Evolutionary conservation across 2,329 filamentous ascomycete genomes (phyloP).

Genomic region (Ceratocystis lukuohia): DNA sequence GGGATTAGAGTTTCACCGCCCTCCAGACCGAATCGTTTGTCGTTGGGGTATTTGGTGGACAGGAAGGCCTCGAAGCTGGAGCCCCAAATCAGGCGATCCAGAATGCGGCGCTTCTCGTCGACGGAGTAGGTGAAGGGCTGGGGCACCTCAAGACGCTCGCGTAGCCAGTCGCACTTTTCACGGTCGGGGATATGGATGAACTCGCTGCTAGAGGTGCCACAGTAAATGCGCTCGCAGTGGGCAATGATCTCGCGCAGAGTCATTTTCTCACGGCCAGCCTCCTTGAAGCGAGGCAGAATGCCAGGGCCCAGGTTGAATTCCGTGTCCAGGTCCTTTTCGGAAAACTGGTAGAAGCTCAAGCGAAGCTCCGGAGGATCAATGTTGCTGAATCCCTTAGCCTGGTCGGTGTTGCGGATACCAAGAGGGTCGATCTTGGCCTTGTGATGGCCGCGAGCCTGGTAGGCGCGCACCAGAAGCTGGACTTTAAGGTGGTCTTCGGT

Average conservation of each 20-base stretch:
- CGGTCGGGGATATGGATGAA: slow-evolving; percentile 98
- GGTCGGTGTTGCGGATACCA: slow-evolving; percentile 62
- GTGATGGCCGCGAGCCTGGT: slow-evolving; percentile 95
- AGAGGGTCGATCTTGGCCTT: slow-evolving; percentile 96
- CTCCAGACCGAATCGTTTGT: slow-evolving; percentile 97
- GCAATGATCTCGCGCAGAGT: slow-evolving; percentile 85
- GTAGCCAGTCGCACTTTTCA: slow-evolving; percentile 95
- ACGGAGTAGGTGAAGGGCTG: slow-evolving; percentile 93
- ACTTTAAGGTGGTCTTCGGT: slow-evolving; percentile 89
- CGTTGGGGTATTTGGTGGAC: slow-evolving; percentile 96
- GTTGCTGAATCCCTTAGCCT: slow-evolving; percentile 72
- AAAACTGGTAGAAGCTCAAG: slow-evolving; percentile 89
- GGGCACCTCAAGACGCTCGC: slow-evolving; percentile 86
- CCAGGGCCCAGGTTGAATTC: slow-evolving; percentile 88
- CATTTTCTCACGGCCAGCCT: slow-evolving; percentile 85
- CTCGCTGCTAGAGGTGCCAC: slow-evolving; percentile 91
- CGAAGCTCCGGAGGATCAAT: slow-evolving; percentile 83
- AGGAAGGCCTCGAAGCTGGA: slow-evolving; percentile 94
- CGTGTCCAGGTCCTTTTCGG: slow-evolving; percentile 80
- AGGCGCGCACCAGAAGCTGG: slow-evolving; percentile 89
- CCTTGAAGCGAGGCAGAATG: slow-evolving; percentile 88
- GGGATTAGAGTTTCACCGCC: slow-evolving; percentile 94
- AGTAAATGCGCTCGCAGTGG: slow-evolving; percentile 91
- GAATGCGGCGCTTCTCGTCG: slow-evolving; percentile 93
- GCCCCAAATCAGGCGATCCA: slow-evolving; percentile 96